A percentile compares a stretch with the other conserved stretches of the same genome.
phyloP scores from a whole-genome alignment of 2,329 filamentous ascomycete species.

The Penicillium sp. region DNA sequence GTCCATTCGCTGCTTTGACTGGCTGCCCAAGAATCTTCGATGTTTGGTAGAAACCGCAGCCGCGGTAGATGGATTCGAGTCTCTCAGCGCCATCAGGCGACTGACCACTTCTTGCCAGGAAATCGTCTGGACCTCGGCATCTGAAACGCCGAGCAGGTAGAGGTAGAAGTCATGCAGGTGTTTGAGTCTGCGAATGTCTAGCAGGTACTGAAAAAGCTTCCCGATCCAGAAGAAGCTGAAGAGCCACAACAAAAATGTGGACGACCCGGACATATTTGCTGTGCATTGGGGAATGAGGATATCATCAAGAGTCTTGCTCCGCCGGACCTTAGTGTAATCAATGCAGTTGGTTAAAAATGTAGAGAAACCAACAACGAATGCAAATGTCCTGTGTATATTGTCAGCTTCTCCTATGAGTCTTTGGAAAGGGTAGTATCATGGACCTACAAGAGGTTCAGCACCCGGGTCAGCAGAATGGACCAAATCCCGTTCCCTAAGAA shows the following conservation, averaged over 20 bases:
- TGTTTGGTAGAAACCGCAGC: slow-evolving; percentile 59
- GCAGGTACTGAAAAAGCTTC: slow-evolving; percentile 70
- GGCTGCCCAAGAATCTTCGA: slow-evolving; percentile 68
- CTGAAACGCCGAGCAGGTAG: slow-evolving; percentile 77
- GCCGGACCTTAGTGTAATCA: slow-evolving; percentile 71
- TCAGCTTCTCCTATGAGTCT: neutral
- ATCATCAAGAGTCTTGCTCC: slow-evolving; percentile 61
- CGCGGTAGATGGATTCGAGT: slow-evolving; percentile 83
- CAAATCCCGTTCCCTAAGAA: slow-evolving; percentile 79
- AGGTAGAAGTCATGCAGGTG: slow-evolving; percentile 84
- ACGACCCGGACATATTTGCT: slow-evolving; percentile 67
- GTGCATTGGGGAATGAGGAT: slow-evolving; percentile 75
- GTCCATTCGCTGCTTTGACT: slow-evolving; percentile 91
- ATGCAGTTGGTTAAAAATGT: slow-evolving; percentile 85
- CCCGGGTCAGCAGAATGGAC: slow-evolving; percentile 74
- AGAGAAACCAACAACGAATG: slow-evolving; percentile 77
- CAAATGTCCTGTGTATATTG: slow-evolving; percentile 63
- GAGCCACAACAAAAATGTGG: slow-evolving; percentile 78
- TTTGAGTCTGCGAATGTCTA: slow-evolving; percentile 70
- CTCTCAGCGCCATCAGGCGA: slow-evolving; percentile 77
- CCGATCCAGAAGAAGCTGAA: slow-evolving; percentile 84
- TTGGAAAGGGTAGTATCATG: neutral
- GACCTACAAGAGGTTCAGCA: slow-evolving; percentile 70
- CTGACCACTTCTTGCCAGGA: slow-evolving; percentile 91
- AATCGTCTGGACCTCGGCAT: slow-evolving; percentile 86